Base-by-base conservation (phyloP, 2,329 filamentous ascomycete genomes). In the Colletotrichum sp. region DNA sequence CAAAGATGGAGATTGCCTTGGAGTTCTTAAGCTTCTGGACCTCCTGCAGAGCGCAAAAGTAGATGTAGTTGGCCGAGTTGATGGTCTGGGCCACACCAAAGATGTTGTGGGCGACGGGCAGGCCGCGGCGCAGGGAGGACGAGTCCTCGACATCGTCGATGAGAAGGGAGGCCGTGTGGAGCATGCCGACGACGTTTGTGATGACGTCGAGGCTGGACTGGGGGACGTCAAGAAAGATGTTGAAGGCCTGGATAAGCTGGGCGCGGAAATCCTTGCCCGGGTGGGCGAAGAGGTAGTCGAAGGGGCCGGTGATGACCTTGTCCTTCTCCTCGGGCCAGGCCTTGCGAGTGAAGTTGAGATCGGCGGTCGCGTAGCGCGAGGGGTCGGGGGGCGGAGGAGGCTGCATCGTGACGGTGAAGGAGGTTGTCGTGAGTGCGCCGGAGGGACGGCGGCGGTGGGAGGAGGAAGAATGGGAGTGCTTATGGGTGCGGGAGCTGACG, bases 111-210 rank as follows among this genome's bases (percentile, higher is more conserved):
- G 95, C 94, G 24, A 96, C 95, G 15, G 95, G 95, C 52, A 95
- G 89, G 57, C 95, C 95, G 55, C 95, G 91, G 55, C 95, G 93
- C 32, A 98, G 89, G 77, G 92, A 85, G 3, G 94, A 96, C 57
- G 90, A 92, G 85, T 98, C 95, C 86, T 98, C 95, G 8, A 98
- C 95, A 83, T 98, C 96, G 85, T 98, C 95, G 72, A 98, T 92
- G 28, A 98, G 91, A 71, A 98, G 88, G 5, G 94, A 96, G 5
- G 95, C 93, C 52, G 95, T 96, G 85, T 98, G 95, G 63, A 98
- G 89, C 94, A 96, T 96, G 80, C 93, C 94, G 13, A 98, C 92
- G 6, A 96, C 94, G 76, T 91, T 92, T 32, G 93, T 96, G 81
- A 98, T 96, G 76, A 96, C 88, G 57, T 91, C 90, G 72, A 98